phyloP scores from a whole-genome alignment of 192 early-diverging fungal genomes.

The Dissophora globulifera region DNA sequence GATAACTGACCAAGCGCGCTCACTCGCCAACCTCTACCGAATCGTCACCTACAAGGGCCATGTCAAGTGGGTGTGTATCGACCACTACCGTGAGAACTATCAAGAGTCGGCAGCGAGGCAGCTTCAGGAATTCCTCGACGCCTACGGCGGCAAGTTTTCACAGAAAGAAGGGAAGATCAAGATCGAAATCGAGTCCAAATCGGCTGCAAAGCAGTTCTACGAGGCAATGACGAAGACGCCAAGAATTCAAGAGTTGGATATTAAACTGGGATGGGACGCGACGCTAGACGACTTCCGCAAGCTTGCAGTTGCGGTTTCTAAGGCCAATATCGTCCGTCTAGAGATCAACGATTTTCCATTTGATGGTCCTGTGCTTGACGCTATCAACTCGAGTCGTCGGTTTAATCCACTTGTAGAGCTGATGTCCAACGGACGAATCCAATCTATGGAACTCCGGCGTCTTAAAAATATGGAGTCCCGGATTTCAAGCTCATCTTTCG shows the following conservation, averaged over 20 bases:
- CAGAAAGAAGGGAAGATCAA: neutral
- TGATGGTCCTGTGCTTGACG: neutral
- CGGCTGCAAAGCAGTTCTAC: slow-evolving; percentile 15
- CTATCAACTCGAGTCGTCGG: neutral
- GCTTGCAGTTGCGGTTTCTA: neutral
- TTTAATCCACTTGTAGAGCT: neutral
- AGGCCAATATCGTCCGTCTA: neutral
- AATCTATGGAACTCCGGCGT: neutral
- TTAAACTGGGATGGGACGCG: slow-evolving; percentile 7
- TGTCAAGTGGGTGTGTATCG: slow-evolving; percentile 12
- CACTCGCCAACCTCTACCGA: neutral
- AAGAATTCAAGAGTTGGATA: neutral
- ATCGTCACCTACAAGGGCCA: slow-evolving; percentile 1
- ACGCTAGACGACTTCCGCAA: neutral
- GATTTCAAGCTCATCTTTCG: neutral
- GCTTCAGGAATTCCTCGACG: neutral
- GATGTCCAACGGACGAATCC: slow-evolving; percentile 2
- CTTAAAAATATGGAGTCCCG: too few species aligned
- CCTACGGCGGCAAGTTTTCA: neutral
- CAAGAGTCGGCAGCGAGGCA: neutral
- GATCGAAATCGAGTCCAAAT: neutral
- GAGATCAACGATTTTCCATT: neutral
- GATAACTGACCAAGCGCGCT: neutral
- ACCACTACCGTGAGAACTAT: slow-evolving; percentile 11
- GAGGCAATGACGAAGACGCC: neutral